Percentiles rank a stretch among this genome's conserved stretches.
Evolutionary conservation across 2,329 filamentous ascomycete genomes (phyloP).

Genomic region (Penicillium sp.): DNA sequence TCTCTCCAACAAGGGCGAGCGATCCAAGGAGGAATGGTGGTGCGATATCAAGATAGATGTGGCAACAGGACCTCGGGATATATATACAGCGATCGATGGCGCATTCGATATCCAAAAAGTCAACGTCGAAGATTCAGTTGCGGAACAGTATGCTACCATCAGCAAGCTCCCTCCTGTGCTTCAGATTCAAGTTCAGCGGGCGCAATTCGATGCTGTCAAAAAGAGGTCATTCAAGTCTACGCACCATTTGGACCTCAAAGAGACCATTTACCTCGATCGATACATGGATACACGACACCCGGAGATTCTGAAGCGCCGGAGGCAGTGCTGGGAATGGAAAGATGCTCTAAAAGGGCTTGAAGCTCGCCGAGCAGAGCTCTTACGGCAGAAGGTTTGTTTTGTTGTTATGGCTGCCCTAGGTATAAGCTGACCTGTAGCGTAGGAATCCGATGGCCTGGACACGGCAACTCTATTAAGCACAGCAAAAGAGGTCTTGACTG

Average conservation of each 20-base stretch:
- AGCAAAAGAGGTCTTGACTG: constrained; percentile 50
- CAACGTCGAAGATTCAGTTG: constrained; percentile 64
- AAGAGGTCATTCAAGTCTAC: constrained; percentile 72
- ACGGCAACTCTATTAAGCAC: constrained; percentile 38
- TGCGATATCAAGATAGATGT: constrained; percentile 68
- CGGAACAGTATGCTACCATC: constrained; percentile 72
- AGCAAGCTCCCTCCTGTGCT: constrained; percentile 80
- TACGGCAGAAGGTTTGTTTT: constrained; percentile 38
- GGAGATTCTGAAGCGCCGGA: constrained; percentile 66
- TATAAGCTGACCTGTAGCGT: constrained; percentile 12
- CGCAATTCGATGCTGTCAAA: constrained; percentile 69
- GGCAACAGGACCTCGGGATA: constrained; percentile 62
- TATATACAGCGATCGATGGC: constrained; percentile 84
- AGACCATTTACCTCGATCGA: constrained; percentile 83
- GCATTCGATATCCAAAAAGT: constrained; percentile 82
- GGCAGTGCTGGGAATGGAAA: constrained; percentile 76
- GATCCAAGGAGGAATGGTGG: constrained; percentile 62
- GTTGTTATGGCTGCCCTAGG: not conserved
- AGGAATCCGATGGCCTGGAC: constrained; percentile 34
- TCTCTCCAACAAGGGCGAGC: constrained; percentile 50
- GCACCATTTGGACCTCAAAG: constrained; percentile 77
- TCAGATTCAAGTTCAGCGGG: constrained; percentile 86
- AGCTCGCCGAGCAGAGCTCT: constrained; percentile 49
- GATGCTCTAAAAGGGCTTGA: constrained; percentile 64
- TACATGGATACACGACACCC: constrained; percentile 73